Percentiles rank a stretch among this genome's conserved stretches.
Conservation (phyloP, 352 stramenopile genomes). For the Globisporangium ultimum region DNA sequence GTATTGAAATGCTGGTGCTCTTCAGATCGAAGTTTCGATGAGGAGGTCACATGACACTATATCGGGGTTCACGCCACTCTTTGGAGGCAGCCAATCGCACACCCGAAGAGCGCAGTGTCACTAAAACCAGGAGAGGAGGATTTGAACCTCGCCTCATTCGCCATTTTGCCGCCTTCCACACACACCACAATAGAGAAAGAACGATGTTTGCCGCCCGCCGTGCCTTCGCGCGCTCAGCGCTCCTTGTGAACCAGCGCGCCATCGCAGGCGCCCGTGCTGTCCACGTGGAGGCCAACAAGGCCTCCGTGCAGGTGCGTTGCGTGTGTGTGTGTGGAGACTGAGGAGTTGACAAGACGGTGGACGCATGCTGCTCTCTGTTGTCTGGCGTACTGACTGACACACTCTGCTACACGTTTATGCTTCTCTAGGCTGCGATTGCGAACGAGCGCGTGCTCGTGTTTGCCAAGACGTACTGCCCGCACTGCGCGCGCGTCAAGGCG, state of each 20-base stretch:
- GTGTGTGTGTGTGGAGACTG: background rate
- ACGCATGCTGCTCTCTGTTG: background rate
- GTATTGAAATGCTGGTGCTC: background rate
- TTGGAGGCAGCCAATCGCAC: constrained; percentile 5
- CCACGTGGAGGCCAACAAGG: constrained; percentile 58
- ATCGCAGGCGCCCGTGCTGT: constrained; percentile 30
- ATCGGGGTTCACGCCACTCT: background rate
- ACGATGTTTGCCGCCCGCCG: constrained; percentile 10
- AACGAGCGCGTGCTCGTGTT: constrained; percentile 88
- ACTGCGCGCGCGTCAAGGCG: constrained; percentile 89
- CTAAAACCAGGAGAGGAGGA: background rate
- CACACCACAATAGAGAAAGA: background rate
- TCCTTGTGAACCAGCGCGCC: constrained; percentile 7
- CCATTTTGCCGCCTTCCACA: background rate
- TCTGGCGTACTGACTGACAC: background rate
- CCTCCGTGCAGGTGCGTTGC: constrained; percentile 52
- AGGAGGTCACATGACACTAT: background rate
- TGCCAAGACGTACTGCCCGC: constrained; percentile 95
- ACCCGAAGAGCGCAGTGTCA: constrained; percentile 3
- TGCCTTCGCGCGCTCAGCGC: constrained; percentile 7
- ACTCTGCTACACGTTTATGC: background rate
- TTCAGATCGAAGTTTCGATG: background rate
- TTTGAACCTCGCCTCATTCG: constrained; percentile 6
- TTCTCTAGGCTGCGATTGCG: constrained; percentile 48
- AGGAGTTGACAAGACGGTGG: too few relatives aligned